Evolutionary conservation across 805 yeast species (phyloP).

Genomic region (Lipomyces japonicus): DNA sequence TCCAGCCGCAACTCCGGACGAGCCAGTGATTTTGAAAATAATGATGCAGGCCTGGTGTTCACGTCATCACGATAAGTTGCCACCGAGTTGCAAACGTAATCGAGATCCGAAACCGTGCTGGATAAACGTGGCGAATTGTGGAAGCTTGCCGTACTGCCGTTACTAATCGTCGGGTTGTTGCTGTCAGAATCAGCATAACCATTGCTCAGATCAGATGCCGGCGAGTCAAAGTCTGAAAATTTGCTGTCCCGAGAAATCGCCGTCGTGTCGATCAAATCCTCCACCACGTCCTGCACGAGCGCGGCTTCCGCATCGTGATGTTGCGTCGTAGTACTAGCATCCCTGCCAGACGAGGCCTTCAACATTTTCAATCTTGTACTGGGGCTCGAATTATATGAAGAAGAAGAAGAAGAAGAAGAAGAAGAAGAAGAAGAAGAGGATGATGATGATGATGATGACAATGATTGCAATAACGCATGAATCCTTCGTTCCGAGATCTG

Average conservation of each 20-base stretch:
- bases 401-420: background rate
- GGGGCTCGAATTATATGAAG: no score
- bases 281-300: conserved; percentile 24
- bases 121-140: background rate
- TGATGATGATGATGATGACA: background rate
- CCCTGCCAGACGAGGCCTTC: background rate
- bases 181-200: no score
- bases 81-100: no score
- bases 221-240: no score
- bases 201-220: no score
- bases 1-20: background rate
- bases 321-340: no score
- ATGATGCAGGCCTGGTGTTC: background rate
- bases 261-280: conserved; percentile 22
- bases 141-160: no score
- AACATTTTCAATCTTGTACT: background rate
- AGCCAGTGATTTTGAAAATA: background rate
- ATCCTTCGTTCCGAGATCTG: conserved; percentile 15
- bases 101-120: no score
- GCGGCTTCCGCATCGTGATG: conserved; percentile 15
- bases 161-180: no score
- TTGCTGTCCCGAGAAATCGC: no score
- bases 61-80: background rate
- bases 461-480: background rate
- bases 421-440: no score